Conservation (phyloP, 164 flowering plant species). For the Magnolia kwangsiensis region DNA sequence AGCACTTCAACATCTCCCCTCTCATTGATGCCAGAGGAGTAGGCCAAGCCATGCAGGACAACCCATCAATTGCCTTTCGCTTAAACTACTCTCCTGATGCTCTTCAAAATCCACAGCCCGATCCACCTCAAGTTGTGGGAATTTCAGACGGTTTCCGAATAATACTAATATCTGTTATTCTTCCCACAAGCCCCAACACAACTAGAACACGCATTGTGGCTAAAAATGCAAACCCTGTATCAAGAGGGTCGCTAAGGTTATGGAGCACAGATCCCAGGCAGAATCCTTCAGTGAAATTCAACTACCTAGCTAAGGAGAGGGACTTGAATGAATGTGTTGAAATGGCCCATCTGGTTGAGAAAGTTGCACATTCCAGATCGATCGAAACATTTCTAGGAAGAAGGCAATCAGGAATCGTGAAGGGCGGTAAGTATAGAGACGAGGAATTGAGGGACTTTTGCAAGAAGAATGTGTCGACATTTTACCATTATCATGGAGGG, state of each 20-base stretch:
- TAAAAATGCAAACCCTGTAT: constrained; percentile 30
- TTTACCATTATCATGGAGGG: constrained; percentile 45
- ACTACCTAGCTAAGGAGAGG: constrained; percentile 24
- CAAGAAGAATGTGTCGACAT: constrained; percentile 29
- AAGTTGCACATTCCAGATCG: constrained; percentile 23
- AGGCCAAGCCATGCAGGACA: constrained; percentile 35
- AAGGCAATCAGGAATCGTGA: background rate
- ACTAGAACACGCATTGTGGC: constrained; percentile 19
- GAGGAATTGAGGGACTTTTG: constrained; percentile 28
- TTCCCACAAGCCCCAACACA: constrained; percentile 23
- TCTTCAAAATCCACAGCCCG: constrained; percentile 14
- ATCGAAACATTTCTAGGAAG: constrained; percentile 20
- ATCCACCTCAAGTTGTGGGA: constrained; percentile 31
- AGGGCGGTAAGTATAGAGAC: background rate
- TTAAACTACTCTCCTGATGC: constrained; percentile 17
- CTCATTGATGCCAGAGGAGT: constrained; percentile 15
- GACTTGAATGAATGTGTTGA: constrained; percentile 30
- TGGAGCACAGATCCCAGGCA: constrained; percentile 26
- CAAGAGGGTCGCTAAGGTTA: constrained; percentile 27
- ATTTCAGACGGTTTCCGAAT: constrained; percentile 26
- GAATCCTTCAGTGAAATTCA: constrained; percentile 39
- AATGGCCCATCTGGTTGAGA: constrained; percentile 17
- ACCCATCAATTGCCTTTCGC: constrained; percentile 23
- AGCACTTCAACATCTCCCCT: constrained; percentile 22
- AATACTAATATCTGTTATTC: constrained; percentile 20